These are phyloP conservation scores for Talaromyces marneffei DNA, from an alignment of 2,329 filamentous ascomycete species.

Conservation along the genomic window DNA sequence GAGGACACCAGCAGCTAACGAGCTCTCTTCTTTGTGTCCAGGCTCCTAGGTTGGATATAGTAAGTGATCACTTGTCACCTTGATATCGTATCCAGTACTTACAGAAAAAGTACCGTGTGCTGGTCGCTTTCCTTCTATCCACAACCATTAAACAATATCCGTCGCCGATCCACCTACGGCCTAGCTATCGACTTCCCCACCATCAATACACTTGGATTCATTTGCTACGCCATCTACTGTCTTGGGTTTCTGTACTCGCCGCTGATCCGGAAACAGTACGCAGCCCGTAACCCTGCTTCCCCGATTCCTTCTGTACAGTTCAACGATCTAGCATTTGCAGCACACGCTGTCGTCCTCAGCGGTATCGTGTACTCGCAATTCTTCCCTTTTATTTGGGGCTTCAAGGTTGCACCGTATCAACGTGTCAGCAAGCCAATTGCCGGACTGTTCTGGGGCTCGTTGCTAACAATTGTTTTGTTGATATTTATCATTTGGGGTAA, in stretches of 20 bases:
- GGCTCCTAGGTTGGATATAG: slow-evolving; percentile 69
- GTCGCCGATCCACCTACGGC: slow-evolving; percentile 70
- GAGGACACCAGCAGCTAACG: not conserved
- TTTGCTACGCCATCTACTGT: slow-evolving; percentile 69
- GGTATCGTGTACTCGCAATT: slow-evolving; percentile 73
- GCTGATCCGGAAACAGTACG: slow-evolving; percentile 74
- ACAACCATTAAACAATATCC: slow-evolving; percentile 74
- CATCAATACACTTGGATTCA: slow-evolving; percentile 59
- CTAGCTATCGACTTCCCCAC: slow-evolving; percentile 83
- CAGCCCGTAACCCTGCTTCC: slow-evolving; percentile 64
- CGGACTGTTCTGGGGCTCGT: slow-evolving; percentile 63
- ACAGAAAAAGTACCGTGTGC: slow-evolving; percentile 50
- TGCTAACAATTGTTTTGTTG: slow-evolving; percentile 41
- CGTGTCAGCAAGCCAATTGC: slow-evolving; percentile 57
- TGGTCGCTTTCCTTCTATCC: slow-evolving; percentile 94
- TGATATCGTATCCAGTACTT: not conserved
- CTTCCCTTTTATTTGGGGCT: slow-evolving; percentile 66
- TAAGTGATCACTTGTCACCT: slow-evolving; percentile 25
- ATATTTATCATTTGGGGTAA: slow-evolving; percentile 38
- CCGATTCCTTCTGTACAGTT: slow-evolving; percentile 76
- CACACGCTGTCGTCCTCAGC: slow-evolving; percentile 70
- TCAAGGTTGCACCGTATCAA: slow-evolving; percentile 54
- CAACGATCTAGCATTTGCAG: slow-evolving; percentile 86
- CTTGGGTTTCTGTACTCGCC: slow-evolving; percentile 71
- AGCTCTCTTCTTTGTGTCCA: slow-evolving; percentile 18